Conservation (phyloP, 371 early-diverging fungal genomes). For the Encephalitozoon intestinalis region DNA sequence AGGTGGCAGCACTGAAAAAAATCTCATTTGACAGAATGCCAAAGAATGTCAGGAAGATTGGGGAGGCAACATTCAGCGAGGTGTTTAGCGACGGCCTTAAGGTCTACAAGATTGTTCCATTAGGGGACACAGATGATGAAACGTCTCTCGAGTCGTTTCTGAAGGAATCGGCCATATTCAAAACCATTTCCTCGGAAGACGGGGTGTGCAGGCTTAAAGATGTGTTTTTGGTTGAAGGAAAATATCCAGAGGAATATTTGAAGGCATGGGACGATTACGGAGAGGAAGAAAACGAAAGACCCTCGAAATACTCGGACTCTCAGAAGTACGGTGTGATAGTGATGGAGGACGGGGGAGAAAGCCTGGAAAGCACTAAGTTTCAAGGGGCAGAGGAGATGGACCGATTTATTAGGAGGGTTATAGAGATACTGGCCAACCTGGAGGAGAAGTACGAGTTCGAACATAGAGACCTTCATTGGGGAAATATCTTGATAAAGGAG, state of each 20-base stretch:
- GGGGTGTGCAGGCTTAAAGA: constrained; percentile 28
- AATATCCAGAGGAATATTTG: constrained; percentile 30
- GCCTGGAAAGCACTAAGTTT: constrained; percentile 64
- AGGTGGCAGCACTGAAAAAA: background rate
- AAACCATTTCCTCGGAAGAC: constrained; percentile 23
- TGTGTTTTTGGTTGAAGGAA: constrained; percentile 32
- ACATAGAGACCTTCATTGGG: constrained; percentile 79
- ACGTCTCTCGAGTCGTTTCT: constrained; percentile 19
- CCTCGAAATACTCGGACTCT: constrained; percentile 51
- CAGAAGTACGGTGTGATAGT: constrained; percentile 65
- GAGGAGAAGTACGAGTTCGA: constrained; percentile 66
- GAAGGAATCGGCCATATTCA: constrained; percentile 36
- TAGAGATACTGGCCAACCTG: constrained; percentile 64
- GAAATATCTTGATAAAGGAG: constrained; percentile 66
- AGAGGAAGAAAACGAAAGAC: constrained; percentile 65
- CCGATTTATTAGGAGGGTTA: constrained; percentile 63
- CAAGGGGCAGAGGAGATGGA: constrained; percentile 60
- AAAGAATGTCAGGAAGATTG: constrained; percentile 43
- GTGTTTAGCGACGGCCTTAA: constrained; percentile 27
- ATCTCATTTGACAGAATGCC: constrained; percentile 1
- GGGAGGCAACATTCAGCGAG: constrained; percentile 57
- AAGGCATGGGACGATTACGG: constrained; percentile 67
- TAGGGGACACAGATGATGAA: background rate
- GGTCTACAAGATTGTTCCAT: constrained; percentile 54
- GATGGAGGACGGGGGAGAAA: constrained; percentile 66